A percentile compares a stretch with the other conserved stretches of the same genome.
Conservation (phyloP, 768 basidiomycete genomes). For the Boletales sp. region DNA sequence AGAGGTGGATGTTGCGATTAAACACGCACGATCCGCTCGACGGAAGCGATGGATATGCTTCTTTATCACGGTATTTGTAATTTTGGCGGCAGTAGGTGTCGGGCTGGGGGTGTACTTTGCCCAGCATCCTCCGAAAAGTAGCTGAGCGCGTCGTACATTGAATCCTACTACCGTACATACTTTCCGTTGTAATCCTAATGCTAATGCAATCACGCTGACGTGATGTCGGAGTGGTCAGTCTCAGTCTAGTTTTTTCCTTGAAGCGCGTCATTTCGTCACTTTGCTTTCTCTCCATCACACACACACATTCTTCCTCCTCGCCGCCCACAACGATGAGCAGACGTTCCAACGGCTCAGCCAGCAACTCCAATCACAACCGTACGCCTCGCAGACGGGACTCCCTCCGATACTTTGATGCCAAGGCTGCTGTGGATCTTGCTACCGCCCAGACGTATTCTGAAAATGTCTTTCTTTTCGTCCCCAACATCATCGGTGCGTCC, state of each 20-base stretch:
- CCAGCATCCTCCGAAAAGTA: slow-evolving; percentile 1
- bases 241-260: slow-evolving; percentile 7
- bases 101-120: slow-evolving; percentile 29
- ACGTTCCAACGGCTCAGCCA: slow-evolving; percentile 26
- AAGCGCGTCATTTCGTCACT: slow-evolving; percentile 23
- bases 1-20: slow-evolving; percentile 65
- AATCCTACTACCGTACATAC: too few relatives aligned
- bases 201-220: slow-evolving; percentile 11
- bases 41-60: slow-evolving; percentile 89
- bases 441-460: slow-evolving; percentile 85
- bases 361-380: slow-evolving; percentile 25
- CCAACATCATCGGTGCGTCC: slow-evolving; percentile 87
- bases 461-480: slow-evolving; percentile 96
- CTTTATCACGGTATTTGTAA: slow-evolving; percentile 52
- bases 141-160: not conserved
- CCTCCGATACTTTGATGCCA: slow-evolving; percentile 75
- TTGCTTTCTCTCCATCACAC: too few relatives aligned
- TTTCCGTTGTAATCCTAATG: too few relatives aligned
- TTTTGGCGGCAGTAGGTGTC: slow-evolving; percentile 43
- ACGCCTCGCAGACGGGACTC: slow-evolving; percentile 47
- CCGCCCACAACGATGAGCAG: slow-evolving; percentile 21
- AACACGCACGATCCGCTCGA: slow-evolving; percentile 65
- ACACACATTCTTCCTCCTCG: not conserved
- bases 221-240: slow-evolving; percentile 9
- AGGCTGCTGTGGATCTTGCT: slow-evolving; percentile 82